Percentiles rank a stretch among this genome's conserved stretches.
Evolutionary conservation across 2,329 filamentous ascomycete genomes (phyloP).

Genomic region (Rhexocercosporidium sp.): DNA sequence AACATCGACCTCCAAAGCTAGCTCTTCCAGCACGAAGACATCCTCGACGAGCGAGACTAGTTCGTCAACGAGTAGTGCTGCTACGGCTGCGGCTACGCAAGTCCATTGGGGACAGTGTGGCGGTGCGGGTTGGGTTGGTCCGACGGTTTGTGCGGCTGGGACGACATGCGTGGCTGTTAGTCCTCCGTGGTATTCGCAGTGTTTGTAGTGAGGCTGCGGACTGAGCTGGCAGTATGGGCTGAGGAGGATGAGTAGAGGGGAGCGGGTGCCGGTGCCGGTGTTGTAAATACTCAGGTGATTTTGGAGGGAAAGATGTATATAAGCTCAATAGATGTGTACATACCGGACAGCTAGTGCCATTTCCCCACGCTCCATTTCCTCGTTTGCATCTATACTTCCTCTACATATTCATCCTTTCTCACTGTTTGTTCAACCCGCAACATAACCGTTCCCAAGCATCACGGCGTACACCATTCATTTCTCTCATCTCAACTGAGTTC

Average conservation of each 20-base stretch:
- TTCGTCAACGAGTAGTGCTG: conserved; percentile 13
- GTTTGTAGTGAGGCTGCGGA: conserved; percentile 3
- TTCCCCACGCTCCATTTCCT: too few relatives aligned
- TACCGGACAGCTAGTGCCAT: neutral
- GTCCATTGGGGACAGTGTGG: conserved; percentile 43
- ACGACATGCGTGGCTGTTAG: conserved; percentile 30
- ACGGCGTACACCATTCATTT: too few relatives aligned
- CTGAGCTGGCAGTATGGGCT: neutral
- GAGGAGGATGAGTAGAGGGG: too few relatives aligned
- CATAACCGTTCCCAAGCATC: too few relatives aligned
- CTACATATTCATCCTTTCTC: too few relatives aligned
- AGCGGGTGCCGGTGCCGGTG: too few relatives aligned
- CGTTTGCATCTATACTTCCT: too few relatives aligned
- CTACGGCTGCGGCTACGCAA: conserved; percentile 20
- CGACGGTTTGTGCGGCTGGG: conserved; percentile 36
- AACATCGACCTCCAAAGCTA: conserved; percentile 14
- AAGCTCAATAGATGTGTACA: neutral
- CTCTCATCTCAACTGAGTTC: too few relatives aligned
- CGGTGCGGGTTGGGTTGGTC: conserved; percentile 39
- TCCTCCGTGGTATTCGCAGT: conserved; percentile 23
- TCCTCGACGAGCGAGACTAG: too few relatives aligned
- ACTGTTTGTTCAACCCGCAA: too few relatives aligned
- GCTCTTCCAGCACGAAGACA: too few relatives aligned
- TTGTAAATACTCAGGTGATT: neutral
- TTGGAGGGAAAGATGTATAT: neutral